Evolutionary conservation across 495 filamentous ascomycete species (phyloP), one percentile per base, ranked within the genome.

Genomic region (Penicillium ochrochloron): DNA sequence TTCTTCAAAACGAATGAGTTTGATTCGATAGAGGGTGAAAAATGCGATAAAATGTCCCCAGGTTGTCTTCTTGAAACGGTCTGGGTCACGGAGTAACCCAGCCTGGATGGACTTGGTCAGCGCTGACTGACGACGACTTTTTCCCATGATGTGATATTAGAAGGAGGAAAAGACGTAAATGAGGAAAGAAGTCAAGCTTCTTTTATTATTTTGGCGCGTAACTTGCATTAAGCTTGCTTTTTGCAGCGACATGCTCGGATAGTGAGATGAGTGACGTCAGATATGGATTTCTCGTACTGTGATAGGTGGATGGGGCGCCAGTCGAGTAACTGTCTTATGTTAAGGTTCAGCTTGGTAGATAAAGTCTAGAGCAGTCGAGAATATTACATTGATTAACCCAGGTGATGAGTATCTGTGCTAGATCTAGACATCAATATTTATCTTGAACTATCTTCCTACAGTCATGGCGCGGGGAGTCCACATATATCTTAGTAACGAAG

Each of bases 21-120:
- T 76, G 15, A 80, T 70, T 35, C 74, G 68, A 33, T 68, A 68
- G 31, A 80, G 59, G 1, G 68, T 73, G 65, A 81, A 80, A 57
- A 81, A 78, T 31, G 75, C 70, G 7, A 76, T 21, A n/a, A 79
- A 60, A 8, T 64, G 65, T 3, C 71, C 66, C 54, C 71, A 69
- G 8, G 63, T n/a, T 5, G 71, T 69, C 52, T 71, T 73, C 35
- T 67, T 71, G 55, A 72, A 74, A 8, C 54, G 44, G 1, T 71
- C 68, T 10, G 72, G 71, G 25, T 80, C 73, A 35, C 71, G 73
- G 19, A 71, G 62, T 10, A 81, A 55, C 0, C 76, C 78, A 14
- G 62, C 63, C 34, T 76, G 76, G 10, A 81, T 75, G 10, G 77
- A 77, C 25, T 70, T 73, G 42, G 67, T 70, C 10, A 81, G 56